Conservation (phyloP, 2,329 filamentous ascomycete genomes). For the Eutypa lata region DNA sequence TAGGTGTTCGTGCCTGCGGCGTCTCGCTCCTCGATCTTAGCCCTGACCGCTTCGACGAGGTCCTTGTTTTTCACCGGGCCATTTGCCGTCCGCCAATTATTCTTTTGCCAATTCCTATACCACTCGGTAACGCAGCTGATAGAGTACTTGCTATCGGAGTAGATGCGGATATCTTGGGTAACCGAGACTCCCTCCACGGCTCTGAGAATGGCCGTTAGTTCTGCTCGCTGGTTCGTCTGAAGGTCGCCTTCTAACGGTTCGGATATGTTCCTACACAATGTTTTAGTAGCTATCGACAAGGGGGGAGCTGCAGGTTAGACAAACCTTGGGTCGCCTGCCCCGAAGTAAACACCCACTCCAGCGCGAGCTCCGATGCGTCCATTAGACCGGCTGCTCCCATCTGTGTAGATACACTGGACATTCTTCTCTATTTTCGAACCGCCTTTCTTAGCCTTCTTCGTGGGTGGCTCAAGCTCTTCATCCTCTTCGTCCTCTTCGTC, state of each 20-base stretch:
- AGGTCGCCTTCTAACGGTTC: conserved; percentile 69
- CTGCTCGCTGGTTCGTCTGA: conserved; percentile 96
- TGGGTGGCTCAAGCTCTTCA: conserved; percentile 32
- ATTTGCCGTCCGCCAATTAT: conserved; percentile 73
- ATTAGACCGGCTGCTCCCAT: conserved; percentile 60
- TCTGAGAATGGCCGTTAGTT: conserved; percentile 82
- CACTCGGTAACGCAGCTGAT: conserved; percentile 88
- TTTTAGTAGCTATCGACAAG: conserved; percentile 12
- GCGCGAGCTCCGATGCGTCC: conserved; percentile 53
- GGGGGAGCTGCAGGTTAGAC: conserved; percentile 10
- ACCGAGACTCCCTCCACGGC: conserved; percentile 73
- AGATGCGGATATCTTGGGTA: conserved; percentile 68
- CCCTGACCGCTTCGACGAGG: conserved; percentile 69
- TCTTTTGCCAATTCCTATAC: conserved; percentile 71
- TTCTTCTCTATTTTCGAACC: conserved; percentile 21
- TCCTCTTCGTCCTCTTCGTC: conserved; percentile 39
- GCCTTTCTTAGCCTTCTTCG: conserved; percentile 32
- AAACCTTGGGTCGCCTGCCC: conserved; percentile 51
- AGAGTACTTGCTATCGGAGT: conserved; percentile 86
- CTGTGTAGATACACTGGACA: conserved; percentile 54
- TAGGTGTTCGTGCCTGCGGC: conserved; percentile 58
- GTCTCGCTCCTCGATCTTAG: conserved; percentile 67
- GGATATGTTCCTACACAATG: conserved; percentile 57
- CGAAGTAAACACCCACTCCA: conserved; percentile 65
- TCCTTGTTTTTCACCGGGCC: conserved; percentile 85